Conservation (phyloP, 345 rosid genomes). For the Bruguiera gymnorhiza region DNA sequence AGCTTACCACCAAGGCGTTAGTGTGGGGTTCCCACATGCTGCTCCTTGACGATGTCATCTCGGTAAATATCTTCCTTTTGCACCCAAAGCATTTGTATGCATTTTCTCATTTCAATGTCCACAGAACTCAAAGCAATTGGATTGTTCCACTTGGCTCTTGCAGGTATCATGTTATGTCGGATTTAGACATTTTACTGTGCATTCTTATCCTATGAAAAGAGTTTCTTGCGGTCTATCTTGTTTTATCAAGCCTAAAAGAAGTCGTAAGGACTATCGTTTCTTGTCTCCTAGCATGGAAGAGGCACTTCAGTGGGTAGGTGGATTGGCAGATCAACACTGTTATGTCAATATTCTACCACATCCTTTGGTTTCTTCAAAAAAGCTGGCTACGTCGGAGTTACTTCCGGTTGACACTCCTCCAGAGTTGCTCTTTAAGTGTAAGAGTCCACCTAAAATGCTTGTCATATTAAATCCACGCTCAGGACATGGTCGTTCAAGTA, state of each 20-base stretch:
- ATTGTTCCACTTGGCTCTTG: constrained; percentile 5
- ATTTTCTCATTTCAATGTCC: background rate
- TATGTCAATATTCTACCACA: constrained; percentile 88
- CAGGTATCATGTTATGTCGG: constrained; percentile 86
- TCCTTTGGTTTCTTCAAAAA: constrained; percentile 83
- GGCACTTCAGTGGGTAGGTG: constrained; percentile 97
- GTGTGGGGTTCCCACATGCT: constrained; percentile 79
- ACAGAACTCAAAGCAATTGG: background rate
- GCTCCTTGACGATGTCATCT: constrained; percentile 68
- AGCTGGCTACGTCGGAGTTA: constrained; percentile 81
- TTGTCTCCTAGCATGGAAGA: constrained; percentile 71
- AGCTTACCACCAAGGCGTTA: constrained; percentile 78
- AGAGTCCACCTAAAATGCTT: constrained; percentile 89
- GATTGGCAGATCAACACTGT: constrained; percentile 93
- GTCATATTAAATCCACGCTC: constrained; percentile 95
- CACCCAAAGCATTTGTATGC: background rate
- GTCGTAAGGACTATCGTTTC: constrained; percentile 76
- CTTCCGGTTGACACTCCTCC: constrained; percentile 80
- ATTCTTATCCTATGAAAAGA: constrained; percentile 68
- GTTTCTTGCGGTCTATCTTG: constrained; percentile 67
- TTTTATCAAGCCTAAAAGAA: constrained; percentile 74
- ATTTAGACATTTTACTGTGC: constrained; percentile 84
- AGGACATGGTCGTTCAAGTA: constrained; percentile 83
- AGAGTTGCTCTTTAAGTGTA: constrained; percentile 82
- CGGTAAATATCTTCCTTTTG: constrained; percentile 39